A percentile compares a stretch with the other conserved stretches of the same genome.
phyloP scores from a whole-genome alignment of 163 green algal genomes.

The Trebouxiophyceae sp. region DNA sequence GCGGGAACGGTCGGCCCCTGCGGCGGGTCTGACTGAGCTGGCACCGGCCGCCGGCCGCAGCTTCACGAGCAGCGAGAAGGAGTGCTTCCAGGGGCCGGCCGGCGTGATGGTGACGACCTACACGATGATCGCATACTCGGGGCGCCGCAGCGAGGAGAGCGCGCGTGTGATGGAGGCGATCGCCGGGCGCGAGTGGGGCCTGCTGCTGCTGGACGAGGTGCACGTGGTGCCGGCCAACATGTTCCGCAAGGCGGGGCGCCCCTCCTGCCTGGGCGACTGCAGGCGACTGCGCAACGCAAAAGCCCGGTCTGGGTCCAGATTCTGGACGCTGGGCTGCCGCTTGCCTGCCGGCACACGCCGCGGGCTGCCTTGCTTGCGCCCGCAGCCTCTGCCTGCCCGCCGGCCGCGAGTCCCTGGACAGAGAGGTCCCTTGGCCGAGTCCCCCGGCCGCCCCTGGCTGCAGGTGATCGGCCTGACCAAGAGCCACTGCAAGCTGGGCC shows the following conservation, averaged over 20 bases:
- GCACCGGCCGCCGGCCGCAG: too few species aligned
- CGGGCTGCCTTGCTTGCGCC: too few species aligned
- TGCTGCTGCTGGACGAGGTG: slow-evolving; percentile 96
- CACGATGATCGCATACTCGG: slow-evolving; percentile 91
- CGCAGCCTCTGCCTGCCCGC: too few species aligned
- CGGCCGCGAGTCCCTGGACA: too few species aligned
- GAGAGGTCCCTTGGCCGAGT: too few species aligned
- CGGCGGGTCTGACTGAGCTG: too few species aligned
- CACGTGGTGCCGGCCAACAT: slow-evolving; percentile 93
- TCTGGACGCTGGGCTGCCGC: not conserved
- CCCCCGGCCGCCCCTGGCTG: too few species aligned
- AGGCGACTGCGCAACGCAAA: too few species aligned
- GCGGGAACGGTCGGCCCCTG: too few species aligned
- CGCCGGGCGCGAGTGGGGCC: slow-evolving; percentile 83
- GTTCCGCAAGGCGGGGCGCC: slow-evolving; percentile 90
- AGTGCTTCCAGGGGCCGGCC: slow-evolving; percentile 47
- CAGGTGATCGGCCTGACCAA: slow-evolving; percentile 90
- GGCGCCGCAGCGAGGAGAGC: slow-evolving; percentile 66
- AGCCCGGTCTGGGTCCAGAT: too few species aligned
- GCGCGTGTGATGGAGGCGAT: slow-evolving; percentile 76
- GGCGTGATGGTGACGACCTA: slow-evolving; percentile 89
- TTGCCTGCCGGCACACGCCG: too few species aligned
- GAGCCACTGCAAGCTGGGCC: slow-evolving; percentile 94
- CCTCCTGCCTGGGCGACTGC: too few species aligned
- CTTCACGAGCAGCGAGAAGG: slow-evolving; percentile 80